Base-by-base conservation (phyloP, 352 stramenopile species). In the Phytophthora foliorum region DNA sequence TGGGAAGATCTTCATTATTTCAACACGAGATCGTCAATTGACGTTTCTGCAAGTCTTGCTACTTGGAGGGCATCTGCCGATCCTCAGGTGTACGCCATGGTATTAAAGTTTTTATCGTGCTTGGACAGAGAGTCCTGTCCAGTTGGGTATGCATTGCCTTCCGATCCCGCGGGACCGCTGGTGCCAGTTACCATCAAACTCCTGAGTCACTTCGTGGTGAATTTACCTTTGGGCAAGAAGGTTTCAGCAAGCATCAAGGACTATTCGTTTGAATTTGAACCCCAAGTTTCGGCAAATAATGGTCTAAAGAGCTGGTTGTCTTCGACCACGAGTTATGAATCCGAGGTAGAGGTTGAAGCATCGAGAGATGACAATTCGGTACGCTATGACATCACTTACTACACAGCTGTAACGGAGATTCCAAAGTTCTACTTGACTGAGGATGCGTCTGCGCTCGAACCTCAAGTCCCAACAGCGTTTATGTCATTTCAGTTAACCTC, bases 21-120 rank as follows among this genome's bases (percentile, higher is more conserved):
- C 16, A 50, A 3, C 1, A 17, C 22, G 19, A 52, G 57, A 54
- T 64, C 52, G 6, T 63, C 58, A 2, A 9, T 73, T 4, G 65
- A 68, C 21, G 32, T 73, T 53, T 56, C 65, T 24, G 21, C 34
- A 39, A 31, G 5, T 13, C 4, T 64, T 7, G 44, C 34, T 42
- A n/a, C 14, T 9, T 69, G 50, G 65, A 25, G 13, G 31, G 14
- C 4, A 14, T 27, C 17, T 1, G 19, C 4, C 5, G 51, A 60
- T 9, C 3, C 36, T 13, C 3, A 29, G 0, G 25, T 56, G 2
- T 69, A 69, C 36, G n/a, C 11, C 0, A 52, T 31, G 5, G 44
- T 75, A 14, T 10, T 67, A 4, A n/a, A 38, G 4, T 31, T 75
- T 38, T 46, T 71, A 4, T 67, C 61, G 22, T 75, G 67, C 16